Base-by-base conservation (phyloP, 768 basidiomycete species). In the Thelephora aurantiotincta region DNA sequence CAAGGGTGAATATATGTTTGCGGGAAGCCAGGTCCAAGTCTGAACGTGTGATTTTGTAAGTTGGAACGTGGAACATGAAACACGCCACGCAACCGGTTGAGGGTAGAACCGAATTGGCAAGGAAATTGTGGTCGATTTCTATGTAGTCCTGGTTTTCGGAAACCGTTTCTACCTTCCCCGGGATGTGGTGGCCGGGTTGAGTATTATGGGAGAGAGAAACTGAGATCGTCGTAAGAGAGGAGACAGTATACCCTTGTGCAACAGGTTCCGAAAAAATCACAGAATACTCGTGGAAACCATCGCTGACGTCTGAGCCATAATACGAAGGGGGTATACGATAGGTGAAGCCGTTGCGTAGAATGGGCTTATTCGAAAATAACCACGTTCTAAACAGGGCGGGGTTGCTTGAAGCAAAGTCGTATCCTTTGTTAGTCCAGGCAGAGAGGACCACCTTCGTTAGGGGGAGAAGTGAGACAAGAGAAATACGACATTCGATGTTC, bases 71-170 rank as follows among this genome's bases (percentile, higher is more conserved):
- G 22, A 14, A 22, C 9, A 22, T 11, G 38, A 14, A 22, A 22
- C 38, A 14, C 7, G 38, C 14, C 14, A 22, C 38, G 16, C 38
- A 14, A 41, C 16, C 38, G 22, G 14, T 41, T 5, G 55, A 44
- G 30, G 51, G 51, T 13, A 73, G 51, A 13, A 75, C 55, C 30
- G 77, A 68, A 50, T 66, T 72, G 6, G 75, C 79, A 19, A 88
- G 68, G 60, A 89, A 89, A 14, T 63, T 71, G 56, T 87, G 80
- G 54, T 74, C 74, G 46, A 89, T 89, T 60, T 87, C 85, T 43
- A 86, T 59, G 14, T n/a, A n/a, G n/a, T 57, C 55, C 18, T 62
- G 53, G 1, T 50, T 30, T 46, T 50, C 48, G 38, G 23, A 30
- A 30, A 30, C 26, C 26, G 41, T 43, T 47, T 50, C 43, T 37